Conservation (phyloP, 75 land plant species). For the Ceratopteris richardii region DNA sequence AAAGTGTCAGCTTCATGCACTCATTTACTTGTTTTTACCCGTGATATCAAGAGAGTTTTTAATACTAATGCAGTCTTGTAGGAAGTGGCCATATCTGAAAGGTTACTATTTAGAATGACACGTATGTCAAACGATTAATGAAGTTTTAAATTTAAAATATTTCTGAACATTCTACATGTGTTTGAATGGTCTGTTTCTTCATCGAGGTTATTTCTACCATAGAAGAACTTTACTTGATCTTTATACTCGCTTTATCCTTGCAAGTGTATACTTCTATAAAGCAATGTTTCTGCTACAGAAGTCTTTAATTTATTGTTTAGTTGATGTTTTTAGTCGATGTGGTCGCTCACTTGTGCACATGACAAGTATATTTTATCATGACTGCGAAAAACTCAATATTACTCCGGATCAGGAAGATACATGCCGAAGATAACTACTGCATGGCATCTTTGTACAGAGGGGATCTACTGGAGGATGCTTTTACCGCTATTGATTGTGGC, state of each 20-base stretch:
- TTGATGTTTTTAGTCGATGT: too few species aligned
- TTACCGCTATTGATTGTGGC: conserved; percentile 22
- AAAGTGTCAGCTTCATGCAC: too few species aligned
- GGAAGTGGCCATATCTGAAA: background rate
- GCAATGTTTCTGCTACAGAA: background rate
- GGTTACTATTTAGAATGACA: background rate
- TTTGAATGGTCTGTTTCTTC: too few species aligned
- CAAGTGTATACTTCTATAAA: background rate
- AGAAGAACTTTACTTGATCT: background rate
- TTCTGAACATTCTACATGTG: too few species aligned
- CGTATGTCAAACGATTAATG: background rate
- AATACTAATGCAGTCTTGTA: background rate
- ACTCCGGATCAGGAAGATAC: too few species aligned
- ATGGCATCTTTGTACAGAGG: conserved; percentile 30
- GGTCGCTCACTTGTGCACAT: too few species aligned
- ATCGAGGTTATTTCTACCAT: too few species aligned
- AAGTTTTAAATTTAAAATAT: background rate
- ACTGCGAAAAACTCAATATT: too few species aligned
- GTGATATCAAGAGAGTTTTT: background rate
- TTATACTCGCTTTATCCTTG: background rate
- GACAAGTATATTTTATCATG: too few species aligned
- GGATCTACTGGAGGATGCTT: conserved; percentile 29
- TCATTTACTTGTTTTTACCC: background rate
- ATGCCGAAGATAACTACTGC: too few species aligned
- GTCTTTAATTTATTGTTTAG: too few species aligned